Conservation (phyloP, 148 eudicot genomes). For the Persicaria maculosa region DNA sequence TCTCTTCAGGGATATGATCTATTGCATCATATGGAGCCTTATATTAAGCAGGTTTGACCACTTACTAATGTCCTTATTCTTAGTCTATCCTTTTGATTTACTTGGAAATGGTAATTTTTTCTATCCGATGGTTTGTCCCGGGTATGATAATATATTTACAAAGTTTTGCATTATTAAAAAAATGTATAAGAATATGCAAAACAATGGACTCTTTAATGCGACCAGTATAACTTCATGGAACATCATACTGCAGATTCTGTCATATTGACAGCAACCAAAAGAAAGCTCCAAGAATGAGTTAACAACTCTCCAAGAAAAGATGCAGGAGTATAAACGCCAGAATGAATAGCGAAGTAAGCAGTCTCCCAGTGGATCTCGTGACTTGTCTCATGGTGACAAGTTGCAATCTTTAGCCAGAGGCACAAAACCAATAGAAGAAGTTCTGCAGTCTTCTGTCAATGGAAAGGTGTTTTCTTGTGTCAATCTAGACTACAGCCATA, state of each 20-base stretch:
- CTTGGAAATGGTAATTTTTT: background rate
- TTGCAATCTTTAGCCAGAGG: conserved; percentile 39
- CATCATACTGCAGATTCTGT: conserved; percentile 57
- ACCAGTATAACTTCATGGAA: too few relatives aligned
- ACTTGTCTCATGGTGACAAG: conserved; percentile 31
- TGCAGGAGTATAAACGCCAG: conserved; percentile 69
- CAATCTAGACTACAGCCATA: background rate
- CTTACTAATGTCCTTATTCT: background rate
- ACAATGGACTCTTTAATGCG: too few relatives aligned
- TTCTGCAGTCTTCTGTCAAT: conserved; percentile 77
- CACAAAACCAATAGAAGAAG: conserved; percentile 69
- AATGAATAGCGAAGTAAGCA: conserved; percentile 54
- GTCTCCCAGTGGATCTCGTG: conserved; percentile 37
- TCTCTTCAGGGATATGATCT: conserved; percentile 78
- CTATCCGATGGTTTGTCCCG: background rate
- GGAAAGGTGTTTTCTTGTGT: conserved; percentile 58
- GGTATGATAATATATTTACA: too few relatives aligned
- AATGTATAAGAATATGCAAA: too few relatives aligned
- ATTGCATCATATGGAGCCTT: conserved; percentile 85
- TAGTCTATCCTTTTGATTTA: background rate
- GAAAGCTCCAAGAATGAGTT: conserved; percentile 60
- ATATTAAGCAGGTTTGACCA: conserved; percentile 59
- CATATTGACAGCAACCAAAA: conserved; percentile 63
- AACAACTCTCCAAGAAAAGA: conserved; percentile 67
- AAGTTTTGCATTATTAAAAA: too few relatives aligned